Percentiles rank a stretch among this genome's conserved stretches.
phyloP scores from a whole-genome alignment of 306 rosid species.

The Rosa persica region DNA sequence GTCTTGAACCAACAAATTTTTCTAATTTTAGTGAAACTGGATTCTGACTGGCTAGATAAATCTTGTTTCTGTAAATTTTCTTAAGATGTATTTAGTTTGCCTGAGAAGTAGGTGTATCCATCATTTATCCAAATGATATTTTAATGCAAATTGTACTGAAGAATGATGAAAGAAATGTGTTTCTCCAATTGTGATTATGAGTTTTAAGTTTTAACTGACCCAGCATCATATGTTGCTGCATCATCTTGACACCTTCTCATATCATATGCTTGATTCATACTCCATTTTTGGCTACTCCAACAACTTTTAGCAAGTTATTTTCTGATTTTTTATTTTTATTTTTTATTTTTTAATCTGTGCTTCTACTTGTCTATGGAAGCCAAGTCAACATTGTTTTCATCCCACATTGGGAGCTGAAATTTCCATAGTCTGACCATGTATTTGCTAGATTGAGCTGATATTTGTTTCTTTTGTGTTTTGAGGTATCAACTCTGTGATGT shows the following conservation, averaged over 20 bases:
- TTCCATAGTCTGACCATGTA: neutral
- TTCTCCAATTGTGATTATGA: constrained; percentile 1
- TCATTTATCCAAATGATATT: neutral
- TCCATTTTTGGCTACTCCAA: neutral
- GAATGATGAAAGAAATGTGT: neutral
- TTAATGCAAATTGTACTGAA: neutral
- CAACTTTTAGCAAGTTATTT: constrained; percentile 9
- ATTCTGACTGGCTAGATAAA: neutral
- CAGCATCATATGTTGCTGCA: neutral
- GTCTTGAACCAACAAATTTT: constrained; percentile 8
- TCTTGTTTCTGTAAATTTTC: neutral
- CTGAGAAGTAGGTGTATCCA: neutral
- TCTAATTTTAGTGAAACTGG: constrained; percentile 10
- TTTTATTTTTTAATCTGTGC: neutral
- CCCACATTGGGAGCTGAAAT: constrained; percentile 13
- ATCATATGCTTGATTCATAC: neutral
- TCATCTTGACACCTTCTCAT: neutral
- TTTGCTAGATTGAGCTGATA: neutral
- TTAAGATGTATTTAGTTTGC: constrained; percentile 3
- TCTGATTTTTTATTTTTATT: too few species aligned
- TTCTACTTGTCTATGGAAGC: neutral
- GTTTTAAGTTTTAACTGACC: neutral
- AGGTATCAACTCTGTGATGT: constrained; percentile 7
- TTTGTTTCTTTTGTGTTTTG: neutral
- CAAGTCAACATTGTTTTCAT: constrained; percentile 3